Evolutionary conservation across 148 eudicot genomes (phyloP).

Genomic region (Rhododendron henanense): DNA sequence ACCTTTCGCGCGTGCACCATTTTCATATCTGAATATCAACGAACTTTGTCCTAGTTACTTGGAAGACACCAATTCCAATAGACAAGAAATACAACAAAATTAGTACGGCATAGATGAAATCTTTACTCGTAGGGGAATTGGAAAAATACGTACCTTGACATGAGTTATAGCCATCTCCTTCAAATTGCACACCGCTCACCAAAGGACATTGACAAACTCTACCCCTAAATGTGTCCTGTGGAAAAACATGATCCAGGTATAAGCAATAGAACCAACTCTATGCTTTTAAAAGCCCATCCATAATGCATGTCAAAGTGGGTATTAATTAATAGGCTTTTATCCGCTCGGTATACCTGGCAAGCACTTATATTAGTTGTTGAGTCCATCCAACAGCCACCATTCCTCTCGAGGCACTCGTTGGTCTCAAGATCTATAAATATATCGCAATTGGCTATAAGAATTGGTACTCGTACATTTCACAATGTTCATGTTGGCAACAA

Average conservation of each 20-base stretch:
- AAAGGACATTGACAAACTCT: conserved; percentile 86
- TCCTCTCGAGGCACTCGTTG: conserved; percentile 74
- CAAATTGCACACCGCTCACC: conserved; percentile 73
- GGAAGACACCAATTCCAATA: background rate
- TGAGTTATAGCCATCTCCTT: conserved; percentile 80
- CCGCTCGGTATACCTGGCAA: conserved; percentile 55
- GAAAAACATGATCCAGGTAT: background rate
- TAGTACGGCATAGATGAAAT: background rate
- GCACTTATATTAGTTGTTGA: conserved; percentile 49
- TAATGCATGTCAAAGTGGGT: background rate
- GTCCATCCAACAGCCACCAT: conserved; percentile 96
- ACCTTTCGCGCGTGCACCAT: background rate
- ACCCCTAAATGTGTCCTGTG: conserved; percentile 89
- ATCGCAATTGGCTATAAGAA: background rate
- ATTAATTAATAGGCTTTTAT: background rate
- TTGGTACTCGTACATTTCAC: background rate
- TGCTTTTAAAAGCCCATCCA: background rate
- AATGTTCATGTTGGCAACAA: background rate
- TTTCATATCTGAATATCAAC: background rate
- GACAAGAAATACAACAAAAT: background rate
- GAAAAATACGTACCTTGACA: conserved; percentile 56
- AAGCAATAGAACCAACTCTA: conserved; percentile 4
- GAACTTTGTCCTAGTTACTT: background rate
- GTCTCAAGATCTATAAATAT: conserved; percentile 69
- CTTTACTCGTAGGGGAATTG: background rate